Evolutionary conservation across 2,329 filamentous ascomycete genomes (phyloP).

Genomic region (Beauveria varroae): DNA sequence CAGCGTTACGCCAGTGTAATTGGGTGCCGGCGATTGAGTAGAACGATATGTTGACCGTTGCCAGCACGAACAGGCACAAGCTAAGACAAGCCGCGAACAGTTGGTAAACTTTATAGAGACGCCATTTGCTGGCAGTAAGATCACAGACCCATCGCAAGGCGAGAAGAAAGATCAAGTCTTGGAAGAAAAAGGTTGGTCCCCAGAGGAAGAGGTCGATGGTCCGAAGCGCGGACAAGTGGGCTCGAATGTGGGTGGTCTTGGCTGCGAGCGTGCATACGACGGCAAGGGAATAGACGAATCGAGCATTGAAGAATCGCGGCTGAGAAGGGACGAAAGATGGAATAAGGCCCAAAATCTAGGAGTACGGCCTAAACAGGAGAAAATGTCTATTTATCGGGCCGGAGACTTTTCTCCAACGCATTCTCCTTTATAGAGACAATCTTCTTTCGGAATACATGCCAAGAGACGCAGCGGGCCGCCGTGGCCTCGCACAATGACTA

Average conservation of each 20-base stretch:
- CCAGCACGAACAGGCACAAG: neutral
- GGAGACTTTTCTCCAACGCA: neutral
- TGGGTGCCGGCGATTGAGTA: slow-evolving; percentile 23
- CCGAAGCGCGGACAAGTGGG: neutral
- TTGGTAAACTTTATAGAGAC: neutral
- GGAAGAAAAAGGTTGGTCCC: slow-evolving; percentile 5
- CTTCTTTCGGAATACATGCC: neutral
- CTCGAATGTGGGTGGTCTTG: neutral
- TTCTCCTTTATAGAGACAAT: neutral
- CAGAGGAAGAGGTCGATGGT: neutral
- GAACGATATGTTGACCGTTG: slow-evolving; percentile 21
- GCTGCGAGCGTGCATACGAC: neutral
- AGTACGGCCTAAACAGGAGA: neutral
- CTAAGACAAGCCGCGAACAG: neutral
- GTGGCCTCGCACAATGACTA: neutral
- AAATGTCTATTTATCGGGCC: neutral
- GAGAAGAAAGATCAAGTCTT: neutral
- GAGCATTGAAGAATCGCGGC: neutral
- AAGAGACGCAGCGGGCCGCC: neutral
- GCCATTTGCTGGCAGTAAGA: neutral
- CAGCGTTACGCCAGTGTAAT: slow-evolving; percentile 22
- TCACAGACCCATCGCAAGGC: neutral
- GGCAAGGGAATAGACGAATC: neutral
- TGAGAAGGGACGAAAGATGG: neutral
- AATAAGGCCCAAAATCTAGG: neutral